Evolutionary conservation across 208 protist genomes (phyloP).

Genomic region (Leishmania arabica): DNA sequence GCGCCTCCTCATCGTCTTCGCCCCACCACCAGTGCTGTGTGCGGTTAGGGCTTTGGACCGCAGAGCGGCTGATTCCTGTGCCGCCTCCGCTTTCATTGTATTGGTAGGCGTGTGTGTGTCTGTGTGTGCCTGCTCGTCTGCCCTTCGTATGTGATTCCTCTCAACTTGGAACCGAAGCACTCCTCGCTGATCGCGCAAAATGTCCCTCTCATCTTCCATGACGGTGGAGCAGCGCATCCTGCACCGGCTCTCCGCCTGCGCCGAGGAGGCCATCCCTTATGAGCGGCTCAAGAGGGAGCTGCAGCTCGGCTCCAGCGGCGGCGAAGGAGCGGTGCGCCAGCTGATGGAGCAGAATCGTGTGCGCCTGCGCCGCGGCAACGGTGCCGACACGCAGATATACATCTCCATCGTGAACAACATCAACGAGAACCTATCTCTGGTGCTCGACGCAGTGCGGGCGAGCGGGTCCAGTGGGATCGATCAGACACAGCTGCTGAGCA

Average conservation of each 20-base stretch:
- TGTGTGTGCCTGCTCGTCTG: neutral
- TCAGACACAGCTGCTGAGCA: constrained; percentile 56
- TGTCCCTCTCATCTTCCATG: constrained; percentile 7
- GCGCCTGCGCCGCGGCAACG: constrained; percentile 42
- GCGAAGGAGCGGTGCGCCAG: constrained; percentile 53
- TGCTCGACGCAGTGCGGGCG: constrained; percentile 67
- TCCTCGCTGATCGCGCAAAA: neutral
- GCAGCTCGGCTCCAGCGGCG: constrained; percentile 31
- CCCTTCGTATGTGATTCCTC: neutral
- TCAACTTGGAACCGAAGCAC: too few species aligned
- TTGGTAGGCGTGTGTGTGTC: neutral
- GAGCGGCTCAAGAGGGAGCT: constrained; percentile 54
- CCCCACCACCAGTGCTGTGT: neutral
- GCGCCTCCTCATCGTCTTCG: neutral
- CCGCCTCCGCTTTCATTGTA: neutral
- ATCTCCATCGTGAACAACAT: constrained; percentile 62
- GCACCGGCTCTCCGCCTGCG: constrained; percentile 31
- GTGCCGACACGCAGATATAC: constrained; percentile 44
- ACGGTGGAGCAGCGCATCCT: constrained; percentile 52
- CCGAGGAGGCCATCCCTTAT: constrained; percentile 50
- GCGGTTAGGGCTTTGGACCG: neutral
- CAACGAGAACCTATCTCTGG: constrained; percentile 56
- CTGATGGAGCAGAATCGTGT: constrained; percentile 60
- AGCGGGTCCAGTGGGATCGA: constrained; percentile 78
- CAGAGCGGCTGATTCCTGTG: neutral